Base-by-base conservation (phyloP, 2,329 filamentous ascomycete genomes). In the Hypomyces rosellus region DNA sequence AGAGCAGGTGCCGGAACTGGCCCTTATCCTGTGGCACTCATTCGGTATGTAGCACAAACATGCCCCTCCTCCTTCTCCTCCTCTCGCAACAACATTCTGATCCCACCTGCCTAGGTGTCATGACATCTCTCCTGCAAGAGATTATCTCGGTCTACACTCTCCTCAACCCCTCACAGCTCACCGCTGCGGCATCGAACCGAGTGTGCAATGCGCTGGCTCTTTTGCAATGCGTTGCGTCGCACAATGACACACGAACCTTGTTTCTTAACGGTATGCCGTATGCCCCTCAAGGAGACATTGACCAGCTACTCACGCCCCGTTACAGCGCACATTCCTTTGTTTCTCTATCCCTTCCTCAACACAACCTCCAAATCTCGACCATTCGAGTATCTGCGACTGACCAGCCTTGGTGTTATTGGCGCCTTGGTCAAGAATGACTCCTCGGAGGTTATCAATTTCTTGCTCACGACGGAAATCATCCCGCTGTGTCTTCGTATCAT, bases 141-240 rank as follows among this genome's bases (percentile, higher is more conserved):
- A 99, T 99, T 66, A 99, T 99, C 65, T 96, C 92, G 11, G 93
- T 99, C 49, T 99, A 99, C 67, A 95, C 90, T 25, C 81, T 99
- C 4, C 81, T 99, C 61, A 99, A 96, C 68, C 93, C 93, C 5
- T 96, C 90, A 45, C 92, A 97, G 72, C 81, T 99, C 62, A 99
- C 93, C 7, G 93, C 93, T 3, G 91, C 93, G n/a, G 92, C 93
- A 14, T 95, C 89, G 3, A 99, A 99, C 73, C 80, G 93, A 57
- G 93, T 99, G 52, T 99, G 93, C 74, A 99, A 99, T 69, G 93
- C 93, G 36, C 80, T 99, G 55, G 93, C 93, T 25, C 80, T 99
- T 54, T 79, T 99, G 43, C 93, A 99, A 71, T 99, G 93, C 64
- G 93, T 99, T 55, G 93, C 93, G 37, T 96, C 90, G 43, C 93